phyloP scores from a whole-genome alignment of 805 yeast species.

The Pichia exigua region DNA sequence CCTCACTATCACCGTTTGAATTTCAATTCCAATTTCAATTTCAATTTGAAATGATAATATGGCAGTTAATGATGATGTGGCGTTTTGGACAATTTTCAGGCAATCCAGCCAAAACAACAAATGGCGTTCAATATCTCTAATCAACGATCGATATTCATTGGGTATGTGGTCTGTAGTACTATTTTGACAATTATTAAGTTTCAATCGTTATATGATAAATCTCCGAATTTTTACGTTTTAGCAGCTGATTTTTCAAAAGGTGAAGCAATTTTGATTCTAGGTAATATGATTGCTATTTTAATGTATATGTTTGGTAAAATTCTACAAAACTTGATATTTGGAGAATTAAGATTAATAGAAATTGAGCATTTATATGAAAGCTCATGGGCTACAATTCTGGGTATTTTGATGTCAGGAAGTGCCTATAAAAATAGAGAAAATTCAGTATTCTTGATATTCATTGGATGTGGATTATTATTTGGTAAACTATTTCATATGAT shows the following conservation, averaged over 20 bases:
- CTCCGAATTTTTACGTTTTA: constrained; percentile 44
- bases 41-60: not conserved
- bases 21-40: too few relatives aligned
- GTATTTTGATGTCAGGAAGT: constrained; percentile 49
- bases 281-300: constrained; percentile 36
- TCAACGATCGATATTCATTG: constrained; percentile 10
- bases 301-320: constrained; percentile 36
- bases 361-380: constrained; percentile 64
- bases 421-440: constrained; percentile 41
- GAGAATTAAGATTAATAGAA: constrained; percentile 68
- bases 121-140: not conserved
- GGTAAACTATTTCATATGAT: constrained; percentile 75
- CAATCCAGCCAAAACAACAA: not conserved
- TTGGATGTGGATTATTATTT: constrained; percentile 35
- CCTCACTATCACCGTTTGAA: not conserved
- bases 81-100: not conserved
- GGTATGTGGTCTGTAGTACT: constrained; percentile 27
- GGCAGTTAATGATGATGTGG: not conserved
- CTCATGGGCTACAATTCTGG: constrained; percentile 56
- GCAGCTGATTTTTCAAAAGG: constrained; percentile 47
- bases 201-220: constrained; percentile 30
- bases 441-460: constrained; percentile 34
- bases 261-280: constrained; percentile 32
- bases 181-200: constrained; percentile 30
- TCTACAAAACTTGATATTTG: constrained; percentile 54